Conservation (phyloP, 2,329 filamentous ascomycete species). For the Pestalotiopsis sp. region DNA sequence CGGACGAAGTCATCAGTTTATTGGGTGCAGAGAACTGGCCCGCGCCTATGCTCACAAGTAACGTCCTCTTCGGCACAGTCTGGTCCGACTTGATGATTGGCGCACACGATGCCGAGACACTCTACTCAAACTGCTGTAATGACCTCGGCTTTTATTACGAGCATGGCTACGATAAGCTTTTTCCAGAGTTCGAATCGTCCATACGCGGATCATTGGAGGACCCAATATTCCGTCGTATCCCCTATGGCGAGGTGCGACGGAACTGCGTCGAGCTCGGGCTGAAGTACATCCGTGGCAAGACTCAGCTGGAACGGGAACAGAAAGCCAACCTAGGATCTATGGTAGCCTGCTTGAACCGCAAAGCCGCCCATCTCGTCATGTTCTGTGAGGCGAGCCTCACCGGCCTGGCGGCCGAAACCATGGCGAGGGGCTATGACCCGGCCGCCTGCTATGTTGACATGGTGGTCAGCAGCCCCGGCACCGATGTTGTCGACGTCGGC, state of each 20-base stretch:
- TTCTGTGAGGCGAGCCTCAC: slow-evolving; percentile 37
- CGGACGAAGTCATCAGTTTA: background rate
- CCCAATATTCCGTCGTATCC: slow-evolving; percentile 5
- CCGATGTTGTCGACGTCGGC: slow-evolving; percentile 14
- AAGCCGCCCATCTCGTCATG: slow-evolving; percentile 20
- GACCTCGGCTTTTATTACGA: slow-evolving; percentile 28
- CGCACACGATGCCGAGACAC: slow-evolving; percentile 21
- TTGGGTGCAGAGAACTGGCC: slow-evolving; percentile 13
- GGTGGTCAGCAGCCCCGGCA: slow-evolving; percentile 23
- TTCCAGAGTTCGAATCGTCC: slow-evolving; percentile 21
- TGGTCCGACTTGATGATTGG: slow-evolving; percentile 23
- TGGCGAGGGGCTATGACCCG: slow-evolving; percentile 24
- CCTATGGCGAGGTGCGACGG: slow-evolving; percentile 15
- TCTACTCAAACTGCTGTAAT: slow-evolving; percentile 25
- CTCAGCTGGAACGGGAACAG: slow-evolving; percentile 20
- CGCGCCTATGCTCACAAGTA: slow-evolving; percentile 19
- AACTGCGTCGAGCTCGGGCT: slow-evolving; percentile 8
- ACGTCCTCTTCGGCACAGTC: slow-evolving; percentile 22
- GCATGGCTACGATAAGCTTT: slow-evolving; percentile 24
- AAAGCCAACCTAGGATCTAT: slow-evolving; percentile 17
- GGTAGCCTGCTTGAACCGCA: slow-evolving; percentile 19
- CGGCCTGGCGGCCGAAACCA: slow-evolving; percentile 38
- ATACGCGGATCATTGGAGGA: slow-evolving; percentile 8
- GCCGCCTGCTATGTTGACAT: slow-evolving; percentile 23
- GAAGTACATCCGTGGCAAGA: slow-evolving; percentile 25